These are phyloP conservation scores for Asterionellopsis glacialis DNA, from an alignment of 108 stramenopile species.

Conservation along the genomic window DNA sequence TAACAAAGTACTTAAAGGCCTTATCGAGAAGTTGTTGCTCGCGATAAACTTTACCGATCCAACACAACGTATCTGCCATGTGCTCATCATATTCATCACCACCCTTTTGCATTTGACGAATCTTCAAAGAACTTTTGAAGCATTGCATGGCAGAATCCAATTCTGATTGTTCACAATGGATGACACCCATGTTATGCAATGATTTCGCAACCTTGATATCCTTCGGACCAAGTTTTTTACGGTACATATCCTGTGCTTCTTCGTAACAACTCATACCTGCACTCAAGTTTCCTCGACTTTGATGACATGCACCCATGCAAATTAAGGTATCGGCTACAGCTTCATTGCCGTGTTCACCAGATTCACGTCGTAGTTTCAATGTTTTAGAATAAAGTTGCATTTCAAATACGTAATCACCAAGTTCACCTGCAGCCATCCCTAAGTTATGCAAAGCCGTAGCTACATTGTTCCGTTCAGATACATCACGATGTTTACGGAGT, in stretches of 20 bases:
- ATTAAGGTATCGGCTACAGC: slow-evolving; percentile 39
- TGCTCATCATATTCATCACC: slow-evolving; percentile 27
- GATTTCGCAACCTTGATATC: slow-evolving; percentile 23
- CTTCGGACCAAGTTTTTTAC: slow-evolving; percentile 26
- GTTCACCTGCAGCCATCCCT: slow-evolving; percentile 31
- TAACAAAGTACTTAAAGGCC: slow-evolving; percentile 32
- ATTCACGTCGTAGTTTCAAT: slow-evolving; percentile 30
- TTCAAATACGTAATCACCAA: slow-evolving; percentile 22
- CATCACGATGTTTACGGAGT: slow-evolving; percentile 1
- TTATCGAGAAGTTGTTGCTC: slow-evolving; percentile 25
- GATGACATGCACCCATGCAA: slow-evolving; percentile 34
- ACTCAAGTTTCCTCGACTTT: slow-evolving; percentile 20
- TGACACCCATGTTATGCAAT: slow-evolving; percentile 44
- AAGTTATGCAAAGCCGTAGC: slow-evolving; percentile 24
- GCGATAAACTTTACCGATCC: slow-evolving; percentile 55
- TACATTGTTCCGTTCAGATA: slow-evolving; percentile 18
- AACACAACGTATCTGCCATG: slow-evolving; percentile 34
- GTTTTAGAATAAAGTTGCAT: slow-evolving; percentile 41
- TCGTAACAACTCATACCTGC: slow-evolving; percentile 41
- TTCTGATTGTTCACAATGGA: slow-evolving; percentile 25
- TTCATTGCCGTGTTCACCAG: slow-evolving; percentile 27
- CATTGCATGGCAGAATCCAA: slow-evolving; percentile 31
- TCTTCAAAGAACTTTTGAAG: slow-evolving; percentile 33
- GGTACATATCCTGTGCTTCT: slow-evolving; percentile 39
- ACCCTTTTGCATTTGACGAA: slow-evolving; percentile 17